Evolutionary conservation across 352 stramenopile genomes (phyloP).

Genomic region (Pythium phragmiticola): DNA sequence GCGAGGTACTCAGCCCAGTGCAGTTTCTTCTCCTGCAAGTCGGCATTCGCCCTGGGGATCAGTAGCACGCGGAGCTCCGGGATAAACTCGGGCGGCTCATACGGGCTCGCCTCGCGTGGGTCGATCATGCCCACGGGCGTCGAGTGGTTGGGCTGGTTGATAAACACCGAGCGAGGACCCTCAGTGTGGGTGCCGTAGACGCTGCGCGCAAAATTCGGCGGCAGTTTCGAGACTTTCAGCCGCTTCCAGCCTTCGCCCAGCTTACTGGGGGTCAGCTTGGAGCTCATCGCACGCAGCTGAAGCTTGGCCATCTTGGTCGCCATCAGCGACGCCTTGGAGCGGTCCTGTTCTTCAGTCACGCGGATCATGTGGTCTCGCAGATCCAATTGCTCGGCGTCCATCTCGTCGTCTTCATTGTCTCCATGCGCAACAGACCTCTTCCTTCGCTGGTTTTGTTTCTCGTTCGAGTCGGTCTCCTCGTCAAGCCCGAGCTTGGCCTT

Average conservation of each 20-base stretch:
- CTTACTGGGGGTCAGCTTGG: conserved; percentile 16
- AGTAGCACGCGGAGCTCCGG: conserved; percentile 58
- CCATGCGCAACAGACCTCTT: conserved; percentile 11
- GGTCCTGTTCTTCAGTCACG: conserved; percentile 52
- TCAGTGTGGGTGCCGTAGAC: conserved; percentile 60
- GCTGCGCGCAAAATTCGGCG: conserved; percentile 54
- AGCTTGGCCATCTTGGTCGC: conserved; percentile 61
- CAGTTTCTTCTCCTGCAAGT: conserved; percentile 63
- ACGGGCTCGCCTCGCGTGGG: conserved; percentile 50
- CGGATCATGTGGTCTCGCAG: conserved; percentile 41
- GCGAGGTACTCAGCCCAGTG: conserved; percentile 42
- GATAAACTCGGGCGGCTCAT: conserved; percentile 61
- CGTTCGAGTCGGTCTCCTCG: conserved; percentile 9
- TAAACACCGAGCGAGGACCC: conserved; percentile 53
- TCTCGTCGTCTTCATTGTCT: conserved; percentile 26
- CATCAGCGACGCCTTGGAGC: conserved; percentile 46
- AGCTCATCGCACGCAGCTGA: conserved; percentile 33
- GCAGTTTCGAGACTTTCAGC: conserved; percentile 52
- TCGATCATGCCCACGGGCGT: conserved; percentile 71
- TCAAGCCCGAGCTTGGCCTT: conserved; percentile 60
- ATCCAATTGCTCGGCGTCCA: conserved; percentile 41
- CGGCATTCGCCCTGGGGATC: conserved; percentile 46
- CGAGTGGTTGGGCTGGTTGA: conserved; percentile 66
- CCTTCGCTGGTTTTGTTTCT: conserved; percentile 11
- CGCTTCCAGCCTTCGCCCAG: conserved; percentile 76